These are phyloP conservation scores for Adansonia madagascariensis DNA, from an alignment of 441 rosid species.

Conservation along the genomic window DNA sequence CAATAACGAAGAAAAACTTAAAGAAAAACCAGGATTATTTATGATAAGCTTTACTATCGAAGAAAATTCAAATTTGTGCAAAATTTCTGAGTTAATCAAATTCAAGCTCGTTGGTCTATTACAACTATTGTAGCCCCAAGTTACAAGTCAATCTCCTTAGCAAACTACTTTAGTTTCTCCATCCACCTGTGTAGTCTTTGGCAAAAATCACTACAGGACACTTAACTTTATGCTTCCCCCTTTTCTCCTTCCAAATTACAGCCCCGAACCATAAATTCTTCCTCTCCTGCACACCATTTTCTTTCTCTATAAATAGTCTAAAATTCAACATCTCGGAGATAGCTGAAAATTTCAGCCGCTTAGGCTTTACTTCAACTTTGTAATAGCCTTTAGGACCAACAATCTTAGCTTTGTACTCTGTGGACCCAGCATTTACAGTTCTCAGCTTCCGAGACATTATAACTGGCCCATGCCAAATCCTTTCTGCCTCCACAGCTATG, in stretches of 20 bases:
- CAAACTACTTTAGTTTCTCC: neutral
- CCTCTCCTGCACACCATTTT: neutral
- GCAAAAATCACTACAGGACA: constrained; percentile 20
- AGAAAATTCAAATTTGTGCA: too few species aligned
- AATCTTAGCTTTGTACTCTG: constrained; percentile 3
- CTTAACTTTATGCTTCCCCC: neutral
- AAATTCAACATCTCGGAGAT: neutral
- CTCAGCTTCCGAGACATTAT: neutral
- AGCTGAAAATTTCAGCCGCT: neutral
- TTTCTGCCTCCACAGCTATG: neutral
- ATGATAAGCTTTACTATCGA: too few species aligned
- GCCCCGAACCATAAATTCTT: constrained; percentile 22
- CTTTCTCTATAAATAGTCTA: constrained; percentile 7
- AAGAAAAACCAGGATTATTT: too few species aligned
- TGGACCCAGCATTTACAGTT: neutral
- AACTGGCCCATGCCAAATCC: neutral
- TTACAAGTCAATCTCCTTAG: too few species aligned
- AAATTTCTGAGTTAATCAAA: too few species aligned
- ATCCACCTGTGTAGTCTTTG: neutral
- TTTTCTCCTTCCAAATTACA: constrained; percentile 16
- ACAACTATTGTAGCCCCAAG: too few species aligned
- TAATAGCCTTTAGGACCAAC: constrained; percentile 21
- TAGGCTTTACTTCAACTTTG: constrained; percentile 10
- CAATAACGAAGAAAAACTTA: too few species aligned
- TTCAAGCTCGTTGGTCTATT: too few species aligned